phyloP scores from a whole-genome alignment of 176 grass and related monocot genomes.

The Triticum monococcum region DNA sequence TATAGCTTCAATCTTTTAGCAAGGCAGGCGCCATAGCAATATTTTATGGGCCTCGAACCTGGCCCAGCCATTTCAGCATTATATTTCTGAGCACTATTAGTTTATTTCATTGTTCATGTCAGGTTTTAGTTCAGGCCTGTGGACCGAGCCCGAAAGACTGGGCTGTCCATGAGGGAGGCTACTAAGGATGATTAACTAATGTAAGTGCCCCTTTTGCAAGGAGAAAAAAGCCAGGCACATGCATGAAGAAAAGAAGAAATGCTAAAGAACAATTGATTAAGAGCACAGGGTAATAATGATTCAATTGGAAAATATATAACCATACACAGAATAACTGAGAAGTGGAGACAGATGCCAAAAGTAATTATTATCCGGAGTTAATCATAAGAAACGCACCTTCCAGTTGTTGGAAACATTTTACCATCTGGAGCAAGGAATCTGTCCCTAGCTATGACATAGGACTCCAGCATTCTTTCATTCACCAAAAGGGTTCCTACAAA shows the following conservation, averaged over 20 bases:
- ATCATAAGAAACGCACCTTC: conserved; percentile 56
- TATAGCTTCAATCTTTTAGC: neutral
- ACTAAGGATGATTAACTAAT: neutral
- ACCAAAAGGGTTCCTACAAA: conserved; percentile 89
- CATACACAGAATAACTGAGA: neutral
- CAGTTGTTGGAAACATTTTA: conserved; percentile 98
- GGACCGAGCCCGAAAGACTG: neutral
- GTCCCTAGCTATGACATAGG: conserved; percentile 95
- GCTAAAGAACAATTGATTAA: neutral
- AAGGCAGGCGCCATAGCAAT: neutral
- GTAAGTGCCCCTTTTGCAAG: neutral
- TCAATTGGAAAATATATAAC: neutral
- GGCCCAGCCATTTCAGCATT: neutral
- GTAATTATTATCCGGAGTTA: neutral
- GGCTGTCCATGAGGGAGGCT: neutral
- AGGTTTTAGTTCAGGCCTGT: neutral
- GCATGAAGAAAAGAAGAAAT: neutral
- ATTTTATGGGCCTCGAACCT: conserved; percentile 2
- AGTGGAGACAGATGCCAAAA: conserved; percentile 15
- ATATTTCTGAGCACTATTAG: neutral
- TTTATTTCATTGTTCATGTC: neutral
- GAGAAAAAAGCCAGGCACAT: neutral
- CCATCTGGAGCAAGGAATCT: conserved; percentile 86
- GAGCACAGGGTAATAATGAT: conserved; percentile 1
- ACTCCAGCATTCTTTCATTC: conserved; percentile 99